These are phyloP conservation scores for Ambispora gerdemannii DNA, from an alignment of 192 early-diverging fungal species.

Conservation along the genomic window DNA sequence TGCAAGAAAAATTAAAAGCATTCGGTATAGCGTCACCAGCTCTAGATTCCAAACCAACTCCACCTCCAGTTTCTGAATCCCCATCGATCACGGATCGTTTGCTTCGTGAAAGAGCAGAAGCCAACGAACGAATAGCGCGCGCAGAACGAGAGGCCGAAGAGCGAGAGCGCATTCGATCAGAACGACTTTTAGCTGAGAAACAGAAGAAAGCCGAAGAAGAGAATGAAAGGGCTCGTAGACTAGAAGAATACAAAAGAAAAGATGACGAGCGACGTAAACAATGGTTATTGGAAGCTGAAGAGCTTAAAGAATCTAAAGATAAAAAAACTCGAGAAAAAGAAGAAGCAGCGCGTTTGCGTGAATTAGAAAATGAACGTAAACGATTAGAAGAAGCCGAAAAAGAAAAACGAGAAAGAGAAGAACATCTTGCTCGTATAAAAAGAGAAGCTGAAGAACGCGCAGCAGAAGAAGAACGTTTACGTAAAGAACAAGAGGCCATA, in stretches of 20 bases:
- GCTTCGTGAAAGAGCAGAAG: slow-evolving; percentile 5
- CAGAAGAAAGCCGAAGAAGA: slow-evolving; percentile 36
- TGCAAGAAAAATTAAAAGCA: slow-evolving; percentile 45
- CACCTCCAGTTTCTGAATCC: slow-evolving; percentile 32
- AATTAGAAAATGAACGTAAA: slow-evolving; percentile 38
- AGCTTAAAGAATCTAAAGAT: slow-evolving; percentile 29
- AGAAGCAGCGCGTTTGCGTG: slow-evolving; percentile 35
- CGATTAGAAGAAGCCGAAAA: slow-evolving; percentile 25
- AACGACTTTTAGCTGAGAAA: slow-evolving; percentile 26
- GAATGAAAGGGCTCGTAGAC: slow-evolving; percentile 41
- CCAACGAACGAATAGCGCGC: slow-evolving; percentile 7
- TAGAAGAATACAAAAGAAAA: slow-evolving; percentile 45
- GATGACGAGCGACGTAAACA: slow-evolving; percentile 42
- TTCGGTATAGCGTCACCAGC: slow-evolving; percentile 32
- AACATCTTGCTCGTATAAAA: slow-evolving; percentile 34
- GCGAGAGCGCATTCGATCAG: slow-evolving; percentile 15
- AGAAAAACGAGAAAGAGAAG: slow-evolving; percentile 37
- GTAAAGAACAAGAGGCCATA: slow-evolving; percentile 9
- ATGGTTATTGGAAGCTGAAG: slow-evolving; percentile 40
- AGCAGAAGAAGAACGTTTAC: slow-evolving; percentile 14
- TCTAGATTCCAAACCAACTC: slow-evolving; percentile 14
- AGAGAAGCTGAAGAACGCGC: slow-evolving; percentile 19
- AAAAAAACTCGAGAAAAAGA: slow-evolving; percentile 29
- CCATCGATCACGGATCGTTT: not conserved
- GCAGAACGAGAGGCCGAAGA: slow-evolving; percentile 26